phyloP scores from a whole-genome alignment of 192 early-diverging fungal species.

The Spinellus fusiger region DNA sequence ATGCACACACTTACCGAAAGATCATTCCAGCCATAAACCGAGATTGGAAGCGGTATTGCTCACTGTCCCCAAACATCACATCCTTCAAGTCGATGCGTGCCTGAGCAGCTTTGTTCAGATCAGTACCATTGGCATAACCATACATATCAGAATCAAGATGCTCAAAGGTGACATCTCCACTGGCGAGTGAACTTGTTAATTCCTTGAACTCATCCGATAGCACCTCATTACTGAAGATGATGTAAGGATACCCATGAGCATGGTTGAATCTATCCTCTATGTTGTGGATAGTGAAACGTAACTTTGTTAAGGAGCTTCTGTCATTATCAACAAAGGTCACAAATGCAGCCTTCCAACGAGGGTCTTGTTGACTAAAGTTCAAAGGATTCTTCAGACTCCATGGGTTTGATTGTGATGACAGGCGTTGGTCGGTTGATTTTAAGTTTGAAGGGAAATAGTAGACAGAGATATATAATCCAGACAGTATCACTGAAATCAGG shows the following conservation, averaged over 20 bases:
- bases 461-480: neutral
- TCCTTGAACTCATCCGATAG: slow-evolving; percentile 28
- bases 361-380: neutral
- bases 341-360: slow-evolving; percentile 13
- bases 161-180: slow-evolving; percentile 21
- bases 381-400: neutral
- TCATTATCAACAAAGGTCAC: slow-evolving; percentile 20
- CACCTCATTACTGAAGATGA: slow-evolving; percentile 25
- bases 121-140: slow-evolving; percentile 17
- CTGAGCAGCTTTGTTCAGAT: slow-evolving; percentile 15
- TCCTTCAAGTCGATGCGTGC: slow-evolving; percentile 19
- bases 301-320: neutral
- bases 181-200: slow-evolving; percentile 10
- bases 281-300: slow-evolving; percentile 23
- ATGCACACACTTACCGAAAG: slow-evolving; percentile 46
- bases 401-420: neutral
- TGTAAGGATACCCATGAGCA: slow-evolving; percentile 24
- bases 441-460: neutral
- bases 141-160: slow-evolving; percentile 13
- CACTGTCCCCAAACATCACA: slow-evolving; percentile 23
- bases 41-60: slow-evolving; percentile 43
- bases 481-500: neutral
- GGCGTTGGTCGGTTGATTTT: neutral
- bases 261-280: slow-evolving; percentile 31
- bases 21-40: slow-evolving; percentile 27